A percentile compares a stretch with the other conserved stretches of the same genome.
phyloP scores from a whole-genome alignment of 495 filamentous ascomycete species.

The Tuber borchii region DNA sequence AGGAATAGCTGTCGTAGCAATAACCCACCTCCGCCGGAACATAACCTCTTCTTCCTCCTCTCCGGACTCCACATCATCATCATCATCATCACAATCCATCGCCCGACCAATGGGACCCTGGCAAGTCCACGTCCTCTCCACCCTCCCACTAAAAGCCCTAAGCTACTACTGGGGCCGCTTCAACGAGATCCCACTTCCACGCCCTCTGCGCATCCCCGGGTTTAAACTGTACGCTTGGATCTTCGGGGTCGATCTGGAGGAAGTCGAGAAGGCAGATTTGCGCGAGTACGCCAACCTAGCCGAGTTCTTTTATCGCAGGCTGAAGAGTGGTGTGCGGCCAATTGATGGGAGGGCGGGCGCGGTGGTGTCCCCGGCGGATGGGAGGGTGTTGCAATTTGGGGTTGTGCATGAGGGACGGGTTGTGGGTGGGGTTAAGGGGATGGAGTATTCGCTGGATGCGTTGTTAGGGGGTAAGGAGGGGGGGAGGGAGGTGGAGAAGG shows the following conservation, averaged over 20 bases:
- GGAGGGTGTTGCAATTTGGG: slow-evolving; percentile 83
- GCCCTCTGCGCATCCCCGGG: slow-evolving; percentile 84
- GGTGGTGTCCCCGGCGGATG: slow-evolving; percentile 81
- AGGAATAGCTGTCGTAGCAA: slow-evolving; percentile 78
- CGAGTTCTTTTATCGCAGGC: slow-evolving; percentile 90
- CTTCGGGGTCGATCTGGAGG: slow-evolving; percentile 83
- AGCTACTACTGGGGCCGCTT: slow-evolving; percentile 90
- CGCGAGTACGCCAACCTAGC: slow-evolving; percentile 86
- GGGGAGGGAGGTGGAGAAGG: slow-evolving; percentile 10
- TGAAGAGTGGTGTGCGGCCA: slow-evolving; percentile 86
- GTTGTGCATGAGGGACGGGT: slow-evolving; percentile 75
- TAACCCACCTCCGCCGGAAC: slow-evolving; percentile 67
- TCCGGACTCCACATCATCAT: neutral
- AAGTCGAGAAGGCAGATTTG: slow-evolving; percentile 80
- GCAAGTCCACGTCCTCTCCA: slow-evolving; percentile 96
- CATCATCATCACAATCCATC: neutral
- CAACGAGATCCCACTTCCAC: slow-evolving; percentile 87
- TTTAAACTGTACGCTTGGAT: slow-evolving; percentile 88
- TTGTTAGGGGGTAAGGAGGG: slow-evolving; percentile 57
- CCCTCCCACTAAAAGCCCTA: slow-evolving; percentile 85
- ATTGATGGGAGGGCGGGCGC: slow-evolving; percentile 72
- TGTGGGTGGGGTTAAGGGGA: slow-evolving; percentile 98
- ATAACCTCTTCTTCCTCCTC: slow-evolving; percentile 4
- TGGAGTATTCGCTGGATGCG: slow-evolving; percentile 93
- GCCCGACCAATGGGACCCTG: slow-evolving; percentile 44